Evolutionary conservation across 495 filamentous ascomycete genomes (phyloP).

Genomic region (Penicillium tannophilum): DNA sequence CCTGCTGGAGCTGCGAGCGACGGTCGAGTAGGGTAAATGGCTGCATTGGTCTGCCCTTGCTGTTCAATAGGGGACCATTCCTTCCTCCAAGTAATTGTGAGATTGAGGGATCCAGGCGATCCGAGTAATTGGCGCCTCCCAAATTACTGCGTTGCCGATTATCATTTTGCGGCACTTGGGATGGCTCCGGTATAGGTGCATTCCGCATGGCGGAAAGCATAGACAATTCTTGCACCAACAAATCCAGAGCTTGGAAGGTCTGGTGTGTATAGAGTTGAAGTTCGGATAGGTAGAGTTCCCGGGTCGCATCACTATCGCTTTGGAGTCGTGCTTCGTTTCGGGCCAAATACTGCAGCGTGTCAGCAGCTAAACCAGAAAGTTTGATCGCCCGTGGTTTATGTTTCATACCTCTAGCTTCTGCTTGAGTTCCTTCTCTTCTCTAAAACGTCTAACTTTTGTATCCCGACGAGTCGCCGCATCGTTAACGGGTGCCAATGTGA

Average conservation of each 20-base stretch:
- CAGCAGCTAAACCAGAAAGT: conserved; percentile 18
- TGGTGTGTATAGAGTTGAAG: conserved; percentile 73
- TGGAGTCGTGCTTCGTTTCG: conserved; percentile 61
- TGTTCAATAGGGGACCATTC: conserved; percentile 76
- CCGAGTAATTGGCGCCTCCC: conserved; percentile 59
- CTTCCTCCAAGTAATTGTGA: conserved; percentile 55
- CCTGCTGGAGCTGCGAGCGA: conserved; percentile 72
- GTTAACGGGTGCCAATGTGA: conserved; percentile 65
- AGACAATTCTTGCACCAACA: conserved; percentile 78
- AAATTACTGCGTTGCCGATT: conserved; percentile 47
- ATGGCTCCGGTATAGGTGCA: conserved; percentile 28
- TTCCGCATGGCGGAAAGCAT: conserved; percentile 74
- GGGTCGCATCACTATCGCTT: conserved; percentile 76
- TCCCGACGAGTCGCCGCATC: conserved; percentile 76
- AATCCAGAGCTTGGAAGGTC: conserved; percentile 82
- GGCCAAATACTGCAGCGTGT: conserved; percentile 54
- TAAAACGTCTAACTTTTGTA: conserved; percentile 83
- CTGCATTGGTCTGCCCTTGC: conserved; percentile 80
- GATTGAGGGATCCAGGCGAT: conserved; percentile 70
- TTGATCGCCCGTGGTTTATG: not conserved
- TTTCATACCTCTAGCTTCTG: conserved; percentile 71
- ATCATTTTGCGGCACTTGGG: conserved; percentile 45
- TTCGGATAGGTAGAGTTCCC: conserved; percentile 75
- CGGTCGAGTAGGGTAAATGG: conserved; percentile 86
- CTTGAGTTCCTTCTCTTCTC: conserved; percentile 84